Evolutionary conservation across 331 rosid genomes (phyloP), one percentile per base, ranked within the genome.

Genomic region (Dryas integrifolia): DNA sequence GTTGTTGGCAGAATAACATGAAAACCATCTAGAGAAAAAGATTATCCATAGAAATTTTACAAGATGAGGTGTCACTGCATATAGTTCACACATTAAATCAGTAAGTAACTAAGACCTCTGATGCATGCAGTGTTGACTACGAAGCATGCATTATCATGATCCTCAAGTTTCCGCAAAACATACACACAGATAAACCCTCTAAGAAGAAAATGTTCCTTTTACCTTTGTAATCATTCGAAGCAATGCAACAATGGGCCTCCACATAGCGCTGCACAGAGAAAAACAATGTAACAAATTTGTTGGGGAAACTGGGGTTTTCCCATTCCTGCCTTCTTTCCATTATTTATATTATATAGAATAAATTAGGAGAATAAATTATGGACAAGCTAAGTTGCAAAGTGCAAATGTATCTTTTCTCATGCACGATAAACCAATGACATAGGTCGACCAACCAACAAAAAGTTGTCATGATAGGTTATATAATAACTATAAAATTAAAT

Each of bases 151-250:
- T 56, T 52, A 24, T 69, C 71, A 62, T 45, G 56, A 62, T 41
- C 50, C 47, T 69, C 70, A 46, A 58, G 53, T 58, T 39, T 41
- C 50, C 55, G 50, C 71, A 21, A 50, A 70, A 11, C 14, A 67
- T 16, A 7, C 5, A 43, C 9, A 16, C n/a, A 30, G 11, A 44
- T 26, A 41, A 6, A 40, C 16, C 48, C 77, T 40, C 3, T 43
- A 12, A 41, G 3, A 21, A 70, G 71, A 41, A 55, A 38, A 50
- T 41, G 57, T 50, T 67, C 69, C 72, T 16, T 83, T 82, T 82
- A 95, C 99, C 99, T 87, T 87, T 95, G 79, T 92, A 92, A 82
- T 92, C 97, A 78, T 95, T 95, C 71, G 93, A 84, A 68, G 97
- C 92, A 59, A 95, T 73, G 76, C 89, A 89, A 80, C 99, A 95